Base-by-base conservation (phyloP, 1,139 yeast genomes). In the Saccharomyces hybrid region DNA sequence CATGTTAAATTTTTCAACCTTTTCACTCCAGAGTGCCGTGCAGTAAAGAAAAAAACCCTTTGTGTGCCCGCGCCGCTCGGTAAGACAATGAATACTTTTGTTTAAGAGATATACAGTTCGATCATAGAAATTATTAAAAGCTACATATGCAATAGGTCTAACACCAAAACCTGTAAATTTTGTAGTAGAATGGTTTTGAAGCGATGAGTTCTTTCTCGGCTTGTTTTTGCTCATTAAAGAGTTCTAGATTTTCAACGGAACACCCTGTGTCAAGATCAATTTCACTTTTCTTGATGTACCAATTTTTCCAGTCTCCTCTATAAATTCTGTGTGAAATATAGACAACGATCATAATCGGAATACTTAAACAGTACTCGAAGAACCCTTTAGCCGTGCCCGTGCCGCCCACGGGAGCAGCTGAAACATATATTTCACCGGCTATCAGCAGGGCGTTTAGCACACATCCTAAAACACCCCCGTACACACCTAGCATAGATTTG, bases 211-310 rank as follows among this genome's bases (percentile, higher is more conserved):
- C 59, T 62, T 67, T 69, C 59, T 78, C 80, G 60, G 75, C 80
- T 38, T 70, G 74, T 49, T 76, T 69, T 71, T 84, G 89, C 71
- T 83, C 87, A 69, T 77, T 83, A 67, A 84, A 73, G 53, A 83
- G 75, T 59, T 84, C 88, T 65, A 84, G 75, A 66, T 85, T 89
- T 59, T 81, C 73, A 60, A 83, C 84, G 67, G 84, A 80, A 78
- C 90, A 81, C 63, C 88, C 88, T 14, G 84, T 76, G 61, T 83
- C 86, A 55, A 83, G 70, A 67, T 83, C 87, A 57, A 83, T 78
- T 53, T 81, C 79, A 52, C 72, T 67, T 42, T 82, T 78, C 56
- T 77, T 75, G 62, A 78, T 73, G 61, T 67, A 78, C 16, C 78
- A 59, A 8, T 16, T 0, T 34, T 62, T 73, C 79, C 79, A 82